phyloP scores from a whole-genome alignment of 257 asterid species.

The Penstemon barbatus region DNA sequence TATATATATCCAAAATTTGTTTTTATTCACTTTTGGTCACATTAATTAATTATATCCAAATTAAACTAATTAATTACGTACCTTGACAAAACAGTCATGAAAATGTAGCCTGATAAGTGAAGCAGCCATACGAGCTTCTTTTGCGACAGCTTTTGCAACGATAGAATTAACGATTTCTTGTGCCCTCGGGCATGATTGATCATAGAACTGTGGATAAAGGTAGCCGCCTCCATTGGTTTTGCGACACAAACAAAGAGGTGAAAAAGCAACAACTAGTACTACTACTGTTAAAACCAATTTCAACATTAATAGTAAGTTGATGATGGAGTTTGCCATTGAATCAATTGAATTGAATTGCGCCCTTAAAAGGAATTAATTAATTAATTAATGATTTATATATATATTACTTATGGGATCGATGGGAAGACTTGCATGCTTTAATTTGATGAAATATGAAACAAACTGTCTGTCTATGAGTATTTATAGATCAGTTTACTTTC shows the following conservation, averaged over 20 bases:
- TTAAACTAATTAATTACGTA: background rate
- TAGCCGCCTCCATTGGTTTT: slow-evolving; percentile 25
- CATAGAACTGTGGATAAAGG: slow-evolving; percentile 51
- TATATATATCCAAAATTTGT: background rate
- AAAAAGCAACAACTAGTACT: slow-evolving; percentile 24
- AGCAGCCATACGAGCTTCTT: slow-evolving; percentile 57
- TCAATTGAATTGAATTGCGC: background rate
- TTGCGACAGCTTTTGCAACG: slow-evolving; percentile 40
- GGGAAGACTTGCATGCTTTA: background rate
- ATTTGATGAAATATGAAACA: slow-evolving; percentile 5
- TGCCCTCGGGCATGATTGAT: slow-evolving; percentile 43
- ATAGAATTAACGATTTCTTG: slow-evolving; percentile 25
- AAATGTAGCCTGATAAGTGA: slow-evolving; percentile 58
- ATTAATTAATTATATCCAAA: background rate
- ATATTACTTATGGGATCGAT: background rate
- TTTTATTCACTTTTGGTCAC: background rate
- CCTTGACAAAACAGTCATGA: slow-evolving; percentile 60
- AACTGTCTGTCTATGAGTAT: slow-evolving; percentile 17
- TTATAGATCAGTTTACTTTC: slow-evolving; percentile 22
- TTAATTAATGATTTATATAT: background rate
- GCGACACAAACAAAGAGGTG: slow-evolving; percentile 31
- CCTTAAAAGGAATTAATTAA: background rate
- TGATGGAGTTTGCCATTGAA: slow-evolving; percentile 20
- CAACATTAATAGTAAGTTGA: slow-evolving; percentile 15
- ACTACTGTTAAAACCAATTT: slow-evolving; percentile 4